Evolutionary conservation across 176 grass and related monocot genomes (phyloP), one percentile per base, ranked within the genome.

Genomic region (Musa beccarii): DNA sequence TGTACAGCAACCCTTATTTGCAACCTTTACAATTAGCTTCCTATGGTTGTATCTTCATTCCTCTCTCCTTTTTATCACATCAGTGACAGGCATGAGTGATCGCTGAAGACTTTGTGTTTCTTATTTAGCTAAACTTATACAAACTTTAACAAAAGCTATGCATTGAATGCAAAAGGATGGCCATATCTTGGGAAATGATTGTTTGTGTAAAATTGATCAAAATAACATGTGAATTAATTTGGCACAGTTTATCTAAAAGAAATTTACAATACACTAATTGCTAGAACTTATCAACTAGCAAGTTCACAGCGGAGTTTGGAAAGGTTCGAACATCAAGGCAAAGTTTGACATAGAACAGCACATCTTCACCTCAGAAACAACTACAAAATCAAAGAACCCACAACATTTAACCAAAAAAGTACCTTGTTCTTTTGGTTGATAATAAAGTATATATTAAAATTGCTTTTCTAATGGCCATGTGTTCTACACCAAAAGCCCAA

Each of bases 131-230:
- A 67, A 24, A 83, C 59, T 52, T 11, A 68, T 56, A 73, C 77
- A 12, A 91, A 98, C 94, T 92, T 91, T 61, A 85, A 84, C 49
- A 86, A 98, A 86, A 98, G 71, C 72, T 86, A 82, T 80, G n/a
- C 80, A 73, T 86, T 88, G 82, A 89, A 91, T 71, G 90, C 80
- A 75, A 87, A 98, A 76, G 94, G 94, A n/a, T 90, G n/a, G n/a
- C n/a, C n/a, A n/a, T n/a, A n/a, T n/a, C n/a, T n/a, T n/a, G n/a
- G n/a, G n/a, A n/a, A n/a, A 26, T 93, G 94, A 63, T 98, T 89
- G 82, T 88, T 93, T 77, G 80, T 87, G 76, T 93, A 98, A 84
- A n/a, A n/a, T n/a, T n/a, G n/a, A 64, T 9, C 62, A 64, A 64
- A 19, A 23, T 11, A 24, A 64, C 22, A 24, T 3, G 11, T 11